Evolutionary conservation across 805 yeast genomes (phyloP).

Genomic region (Barnettozyma wickerhamii): DNA sequence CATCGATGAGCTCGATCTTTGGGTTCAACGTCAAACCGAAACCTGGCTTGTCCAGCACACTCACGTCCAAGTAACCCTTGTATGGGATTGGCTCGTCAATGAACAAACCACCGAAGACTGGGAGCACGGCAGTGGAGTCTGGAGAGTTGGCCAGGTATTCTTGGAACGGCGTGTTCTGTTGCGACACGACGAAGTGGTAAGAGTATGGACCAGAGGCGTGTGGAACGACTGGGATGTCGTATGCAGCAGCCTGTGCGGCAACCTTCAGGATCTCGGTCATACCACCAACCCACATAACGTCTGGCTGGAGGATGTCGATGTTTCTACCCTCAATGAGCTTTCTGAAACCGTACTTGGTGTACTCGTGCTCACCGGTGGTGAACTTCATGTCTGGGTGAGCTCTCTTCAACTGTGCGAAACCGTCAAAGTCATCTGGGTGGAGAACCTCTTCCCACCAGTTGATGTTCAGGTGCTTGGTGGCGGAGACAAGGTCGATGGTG

Average conservation of each 20-base stretch:
- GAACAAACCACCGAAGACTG: slow-evolving; percentile 45
- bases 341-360: slow-evolving; percentile 47
- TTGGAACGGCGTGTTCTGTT: slow-evolving; percentile 48
- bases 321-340: slow-evolving; percentile 46
- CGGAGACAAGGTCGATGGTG: slow-evolving; percentile 40
- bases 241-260: slow-evolving; percentile 47
- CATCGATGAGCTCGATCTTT: slow-evolving; percentile 35
- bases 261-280: slow-evolving; percentile 43
- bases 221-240: slow-evolving; percentile 49
- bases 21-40: slow-evolving; percentile 47
- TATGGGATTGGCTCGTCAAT: slow-evolving; percentile 44
- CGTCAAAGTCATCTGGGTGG: slow-evolving; percentile 49
- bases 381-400: slow-evolving; percentile 45
- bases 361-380: slow-evolving; percentile 52
- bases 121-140: slow-evolving; percentile 39
- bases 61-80: slow-evolving; percentile 37
- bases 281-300: slow-evolving; percentile 53
- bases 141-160: slow-evolving; percentile 49
- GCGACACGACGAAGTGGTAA: slow-evolving; percentile 46
- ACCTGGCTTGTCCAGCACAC: slow-evolving; percentile 43
- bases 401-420: slow-evolving; percentile 40
- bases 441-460: slow-evolving; percentile 51
- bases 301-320: slow-evolving; percentile 46
- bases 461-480: slow-evolving; percentile 41
- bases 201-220: slow-evolving; percentile 53